Evolutionary conservation across 2,329 filamentous ascomycete species (phyloP).

Genomic region (Canariomyces notabilis): DNA sequence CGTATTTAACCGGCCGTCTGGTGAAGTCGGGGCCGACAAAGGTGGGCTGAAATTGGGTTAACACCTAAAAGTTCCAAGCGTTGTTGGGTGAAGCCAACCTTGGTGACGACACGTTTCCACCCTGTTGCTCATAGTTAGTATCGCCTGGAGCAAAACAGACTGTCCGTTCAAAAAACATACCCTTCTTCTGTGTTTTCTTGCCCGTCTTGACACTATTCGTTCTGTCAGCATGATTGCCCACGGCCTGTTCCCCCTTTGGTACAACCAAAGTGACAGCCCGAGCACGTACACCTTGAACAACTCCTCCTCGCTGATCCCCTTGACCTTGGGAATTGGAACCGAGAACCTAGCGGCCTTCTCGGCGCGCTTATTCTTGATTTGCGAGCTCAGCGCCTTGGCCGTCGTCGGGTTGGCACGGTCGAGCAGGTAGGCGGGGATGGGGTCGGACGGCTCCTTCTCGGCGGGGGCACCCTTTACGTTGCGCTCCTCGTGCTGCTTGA

Average conservation of each 20-base stretch:
- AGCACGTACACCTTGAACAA: slow-evolving; percentile 63
- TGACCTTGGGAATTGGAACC: slow-evolving; percentile 89
- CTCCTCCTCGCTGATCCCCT: slow-evolving; percentile 90
- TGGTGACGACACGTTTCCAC: slow-evolving; percentile 57
- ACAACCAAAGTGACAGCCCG: neutral
- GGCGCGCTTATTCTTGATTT: slow-evolving; percentile 91
- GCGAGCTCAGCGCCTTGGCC: slow-evolving; percentile 46
- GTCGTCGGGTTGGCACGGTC: slow-evolving; percentile 59
- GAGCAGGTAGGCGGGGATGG: slow-evolving; percentile 87
- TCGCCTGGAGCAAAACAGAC: slow-evolving; percentile 17
- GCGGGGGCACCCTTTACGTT: slow-evolving; percentile 83
- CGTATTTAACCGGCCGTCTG: slow-evolving; percentile 74
- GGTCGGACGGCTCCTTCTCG: slow-evolving; percentile 72
- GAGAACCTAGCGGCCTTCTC: slow-evolving; percentile 93
- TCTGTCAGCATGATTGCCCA: slow-evolving; percentile 13
- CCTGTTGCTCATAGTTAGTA: slow-evolving; percentile 28
- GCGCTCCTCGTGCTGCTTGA: slow-evolving; percentile 92
- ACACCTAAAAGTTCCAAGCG: neutral
- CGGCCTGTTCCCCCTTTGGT: neutral
- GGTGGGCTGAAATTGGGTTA: slow-evolving; percentile 47
- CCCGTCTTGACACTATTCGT: slow-evolving; percentile 80
- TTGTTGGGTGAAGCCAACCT: slow-evolving; percentile 31
- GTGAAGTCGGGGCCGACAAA: slow-evolving; percentile 94
- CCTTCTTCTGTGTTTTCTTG: slow-evolving; percentile 86
- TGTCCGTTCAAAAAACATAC: slow-evolving; percentile 4